Percentiles rank a stretch among this genome's conserved stretches.
Conservation (phyloP, 176 grass and related monocot species). For the Triticum urartu region DNA sequence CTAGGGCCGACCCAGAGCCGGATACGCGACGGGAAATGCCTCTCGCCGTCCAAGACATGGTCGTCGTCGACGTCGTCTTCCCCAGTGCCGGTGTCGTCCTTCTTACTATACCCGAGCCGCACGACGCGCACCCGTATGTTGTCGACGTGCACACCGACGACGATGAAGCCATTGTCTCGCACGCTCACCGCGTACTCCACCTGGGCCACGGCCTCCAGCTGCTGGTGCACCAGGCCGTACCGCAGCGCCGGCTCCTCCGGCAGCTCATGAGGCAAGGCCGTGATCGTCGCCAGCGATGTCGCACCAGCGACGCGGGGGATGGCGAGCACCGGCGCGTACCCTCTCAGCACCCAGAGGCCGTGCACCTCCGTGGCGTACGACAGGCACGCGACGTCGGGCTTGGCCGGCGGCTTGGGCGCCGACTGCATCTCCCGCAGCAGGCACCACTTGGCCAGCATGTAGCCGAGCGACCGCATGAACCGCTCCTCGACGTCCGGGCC, state of each 20-base stretch:
- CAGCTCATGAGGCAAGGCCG: slow-evolving; percentile 34
- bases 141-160: slow-evolving; percentile 55
- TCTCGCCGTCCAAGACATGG: slow-evolving; percentile 47
- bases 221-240: slow-evolving; percentile 72
- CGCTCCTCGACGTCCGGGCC: slow-evolving; percentile 68
- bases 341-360: slow-evolving; percentile 63
- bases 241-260: slow-evolving; percentile 65
- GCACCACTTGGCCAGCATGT: slow-evolving; percentile 93
- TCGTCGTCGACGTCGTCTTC: slow-evolving; percentile 8
- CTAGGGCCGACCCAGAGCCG: slow-evolving; percentile 74
- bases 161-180: slow-evolving; percentile 47
- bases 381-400: slow-evolving; percentile 28
- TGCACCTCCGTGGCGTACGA: slow-evolving; percentile 54
- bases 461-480: slow-evolving; percentile 78
- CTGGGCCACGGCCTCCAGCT: slow-evolving; percentile 63
- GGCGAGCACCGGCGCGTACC: slow-evolving; percentile 73
- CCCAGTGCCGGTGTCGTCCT: neutral
- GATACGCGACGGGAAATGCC: slow-evolving; percentile 75
- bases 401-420: neutral
- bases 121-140: slow-evolving; percentile 69
- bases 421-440: slow-evolving; percentile 63
- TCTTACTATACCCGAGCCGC: slow-evolving; percentile 53
- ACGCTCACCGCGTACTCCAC: slow-evolving; percentile 58
- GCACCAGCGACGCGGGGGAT: slow-evolving; percentile 35
- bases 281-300: neutral